Evolutionary conservation across 129 eudicot species (phyloP).

Genomic region (Flaveria ramosissima): DNA sequence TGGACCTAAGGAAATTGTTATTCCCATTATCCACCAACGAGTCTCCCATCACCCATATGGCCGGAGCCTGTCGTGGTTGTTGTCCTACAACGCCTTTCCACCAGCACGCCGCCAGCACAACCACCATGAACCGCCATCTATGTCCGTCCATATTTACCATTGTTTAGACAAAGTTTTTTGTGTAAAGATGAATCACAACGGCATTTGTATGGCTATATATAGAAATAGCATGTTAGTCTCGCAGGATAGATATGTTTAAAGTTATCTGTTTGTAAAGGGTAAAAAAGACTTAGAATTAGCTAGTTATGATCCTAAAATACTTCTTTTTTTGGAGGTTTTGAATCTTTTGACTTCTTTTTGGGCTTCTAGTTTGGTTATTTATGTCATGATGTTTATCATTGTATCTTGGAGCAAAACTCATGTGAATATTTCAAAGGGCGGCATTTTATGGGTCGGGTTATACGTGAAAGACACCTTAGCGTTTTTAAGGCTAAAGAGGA

Average conservation of each 20-base stretch:
- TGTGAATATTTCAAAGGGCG: conserved; percentile 16
- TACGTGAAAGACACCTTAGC: no score
- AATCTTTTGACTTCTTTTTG: conserved; percentile 22
- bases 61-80: conserved; percentile 48
- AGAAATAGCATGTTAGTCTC: neutral
- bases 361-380: conserved; percentile 4
- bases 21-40: conserved; percentile 86
- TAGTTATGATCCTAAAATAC: conserved; percentile 18
- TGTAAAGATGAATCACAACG: neutral
- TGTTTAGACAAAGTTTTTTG: neutral
- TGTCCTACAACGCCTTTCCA: conserved; percentile 24
- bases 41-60: conserved; percentile 89
- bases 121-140: conserved; percentile 34
- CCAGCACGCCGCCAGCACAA: conserved; percentile 25
- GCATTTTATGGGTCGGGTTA: neutral
- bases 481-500: no score
- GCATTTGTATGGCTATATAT: conserved; percentile 31
- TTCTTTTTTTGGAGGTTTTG: conserved; percentile 15
- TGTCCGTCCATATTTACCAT: conserved; percentile 20
- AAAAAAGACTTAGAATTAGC: conserved; percentile 24
- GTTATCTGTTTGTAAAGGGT: conserved; percentile 9
- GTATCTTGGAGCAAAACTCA: conserved; percentile 24
- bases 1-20: conserved; percentile 68
- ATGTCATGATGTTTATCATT: conserved; percentile 25
- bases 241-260: conserved; percentile 16